Evolutionary conservation across 2,329 filamentous ascomycete genomes (phyloP).

Genomic region (Stemphylium lycopersici): DNA sequence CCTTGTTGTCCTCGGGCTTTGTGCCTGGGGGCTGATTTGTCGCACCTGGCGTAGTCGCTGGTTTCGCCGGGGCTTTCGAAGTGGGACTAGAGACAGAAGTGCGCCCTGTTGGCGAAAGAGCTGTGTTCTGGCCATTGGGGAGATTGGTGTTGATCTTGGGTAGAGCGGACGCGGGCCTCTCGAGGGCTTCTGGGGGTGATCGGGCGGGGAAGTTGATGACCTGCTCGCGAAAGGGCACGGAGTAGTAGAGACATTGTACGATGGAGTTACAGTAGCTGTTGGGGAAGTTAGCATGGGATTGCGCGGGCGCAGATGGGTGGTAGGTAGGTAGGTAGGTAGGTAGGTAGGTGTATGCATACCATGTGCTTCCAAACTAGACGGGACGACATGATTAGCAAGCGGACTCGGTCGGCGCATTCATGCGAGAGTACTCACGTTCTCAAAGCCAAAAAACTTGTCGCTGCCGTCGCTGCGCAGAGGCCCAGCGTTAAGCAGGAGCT

Average conservation of each 20-base stretch:
- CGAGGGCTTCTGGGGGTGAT: conserved; percentile 70
- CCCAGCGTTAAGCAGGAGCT: conserved; percentile 84
- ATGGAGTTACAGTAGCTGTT: conserved; percentile 97
- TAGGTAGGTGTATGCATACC: conserved; percentile 62
- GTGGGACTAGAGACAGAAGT: conserved; percentile 44
- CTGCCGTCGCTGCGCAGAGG: conserved; percentile 84
- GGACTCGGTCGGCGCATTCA: conserved; percentile 8
- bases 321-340: background rate
- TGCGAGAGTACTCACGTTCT: conserved; percentile 74
- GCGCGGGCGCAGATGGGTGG: conserved; percentile 2
- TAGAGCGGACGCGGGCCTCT: conserved; percentile 58
- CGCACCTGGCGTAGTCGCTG: conserved; percentile 54
- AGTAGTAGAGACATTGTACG: conserved; percentile 95
- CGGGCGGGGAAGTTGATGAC: conserved; percentile 87
- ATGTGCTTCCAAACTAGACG: conserved; percentile 91
- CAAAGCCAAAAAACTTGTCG: conserved; percentile 97
- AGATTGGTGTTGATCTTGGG: conserved; percentile 50
- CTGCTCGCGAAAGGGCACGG: conserved; percentile 88
- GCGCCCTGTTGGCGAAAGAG: conserved; percentile 63
- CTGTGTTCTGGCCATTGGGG: conserved; percentile 43
- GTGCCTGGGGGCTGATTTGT: conserved; percentile 62
- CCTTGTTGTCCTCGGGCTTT: conserved; percentile 89
- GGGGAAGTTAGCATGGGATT: conserved; percentile 14
- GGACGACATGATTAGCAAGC: conserved; percentile 28
- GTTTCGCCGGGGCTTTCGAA: conserved; percentile 43